Percentiles rank a stretch among this genome's conserved stretches.
These are phyloP conservation scores for Hyphodiscus sp. DNA, from an alignment of 2,329 filamentous ascomycete species.

Conservation along the genomic window DNA sequence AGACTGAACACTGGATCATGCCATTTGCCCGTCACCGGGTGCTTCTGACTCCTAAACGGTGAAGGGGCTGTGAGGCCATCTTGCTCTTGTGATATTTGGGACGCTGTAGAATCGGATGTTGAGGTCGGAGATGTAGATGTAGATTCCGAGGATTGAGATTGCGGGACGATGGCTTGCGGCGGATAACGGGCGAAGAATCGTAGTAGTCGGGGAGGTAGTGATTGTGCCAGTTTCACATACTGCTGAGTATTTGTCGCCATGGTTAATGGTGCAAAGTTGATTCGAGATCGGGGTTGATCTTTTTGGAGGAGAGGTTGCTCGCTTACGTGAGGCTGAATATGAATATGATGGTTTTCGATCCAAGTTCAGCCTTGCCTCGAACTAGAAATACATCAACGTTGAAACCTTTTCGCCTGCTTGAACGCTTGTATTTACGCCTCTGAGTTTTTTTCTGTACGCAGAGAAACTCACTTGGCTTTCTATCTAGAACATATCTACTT, in stretches of 20 bases:
- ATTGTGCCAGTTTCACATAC: constrained; percentile 52
- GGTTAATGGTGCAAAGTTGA: constrained; percentile 2
- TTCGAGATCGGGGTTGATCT: constrained; percentile 4
- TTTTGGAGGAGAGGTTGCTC: neutral
- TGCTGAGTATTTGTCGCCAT: constrained; percentile 18
- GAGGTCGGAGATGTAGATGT: constrained; percentile 6
- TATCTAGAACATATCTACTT: neutral
- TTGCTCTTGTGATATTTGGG: constrained; percentile 24
- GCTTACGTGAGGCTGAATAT: neutral
- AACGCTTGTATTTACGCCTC: neutral
- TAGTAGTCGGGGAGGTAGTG: constrained; percentile 70
- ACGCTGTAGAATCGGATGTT: constrained; percentile 32
- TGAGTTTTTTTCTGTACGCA: neutral
- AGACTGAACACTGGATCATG: constrained; percentile 77
- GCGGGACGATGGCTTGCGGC: constrained; percentile 53
- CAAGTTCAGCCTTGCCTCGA: constrained; percentile 4
- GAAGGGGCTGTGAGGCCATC: constrained; percentile 14
- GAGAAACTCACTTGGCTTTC: neutral
- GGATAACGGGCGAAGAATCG: constrained; percentile 90
- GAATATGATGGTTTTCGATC: constrained; percentile 3
- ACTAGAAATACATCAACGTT: neutral
- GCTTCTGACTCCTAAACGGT: constrained; percentile 75
- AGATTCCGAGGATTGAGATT: constrained; percentile 18
- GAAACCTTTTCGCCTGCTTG: constrained; percentile 3
- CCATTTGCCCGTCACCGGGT: constrained; percentile 75